Evolutionary conservation across 129 eudicot genomes (phyloP).

Genomic region (Escallonia rubra): DNA sequence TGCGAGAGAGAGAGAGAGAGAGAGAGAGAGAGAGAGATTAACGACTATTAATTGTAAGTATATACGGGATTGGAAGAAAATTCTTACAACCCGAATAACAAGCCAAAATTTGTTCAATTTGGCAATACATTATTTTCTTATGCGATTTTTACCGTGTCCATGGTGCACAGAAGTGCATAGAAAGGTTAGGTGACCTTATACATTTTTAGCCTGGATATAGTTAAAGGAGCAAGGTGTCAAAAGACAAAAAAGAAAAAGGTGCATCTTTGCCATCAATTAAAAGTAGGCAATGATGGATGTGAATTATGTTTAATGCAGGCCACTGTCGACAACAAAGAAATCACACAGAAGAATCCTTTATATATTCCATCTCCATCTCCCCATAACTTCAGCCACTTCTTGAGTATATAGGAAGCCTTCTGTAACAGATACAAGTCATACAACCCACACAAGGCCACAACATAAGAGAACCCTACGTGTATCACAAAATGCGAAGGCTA

Average conservation of each 20-base stretch:
- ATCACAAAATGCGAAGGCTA: constrained; percentile 23
- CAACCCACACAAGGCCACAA: neutral
- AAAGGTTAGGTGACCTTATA: too few relatives aligned
- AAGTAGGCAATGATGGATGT: constrained; percentile 18
- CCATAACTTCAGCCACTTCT: neutral
- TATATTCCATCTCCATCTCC: neutral
- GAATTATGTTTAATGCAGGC: constrained; percentile 20
- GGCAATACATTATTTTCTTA: too few relatives aligned
- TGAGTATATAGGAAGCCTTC: constrained; percentile 14
- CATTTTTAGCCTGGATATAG: too few relatives aligned
- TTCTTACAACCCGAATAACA: too few relatives aligned
- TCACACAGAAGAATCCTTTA: constrained; percentile 3
- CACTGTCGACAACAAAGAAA: constrained; percentile 12
- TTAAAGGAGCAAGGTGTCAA: neutral
- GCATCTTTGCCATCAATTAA: constrained; percentile 23
- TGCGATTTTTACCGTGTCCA: too few relatives aligned
- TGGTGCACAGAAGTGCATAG: too few relatives aligned
- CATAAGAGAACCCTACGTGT: too few relatives aligned
- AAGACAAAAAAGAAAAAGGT: constrained; percentile 7
- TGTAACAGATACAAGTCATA: constrained; percentile 4
- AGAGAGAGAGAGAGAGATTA: too few relatives aligned
- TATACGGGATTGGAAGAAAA: too few relatives aligned
- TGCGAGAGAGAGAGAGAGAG: too few relatives aligned
- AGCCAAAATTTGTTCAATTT: too few relatives aligned
- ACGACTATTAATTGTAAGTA: too few relatives aligned